Conservation (phyloP, 805 yeast genomes). For the Lachancea waltii region DNA sequence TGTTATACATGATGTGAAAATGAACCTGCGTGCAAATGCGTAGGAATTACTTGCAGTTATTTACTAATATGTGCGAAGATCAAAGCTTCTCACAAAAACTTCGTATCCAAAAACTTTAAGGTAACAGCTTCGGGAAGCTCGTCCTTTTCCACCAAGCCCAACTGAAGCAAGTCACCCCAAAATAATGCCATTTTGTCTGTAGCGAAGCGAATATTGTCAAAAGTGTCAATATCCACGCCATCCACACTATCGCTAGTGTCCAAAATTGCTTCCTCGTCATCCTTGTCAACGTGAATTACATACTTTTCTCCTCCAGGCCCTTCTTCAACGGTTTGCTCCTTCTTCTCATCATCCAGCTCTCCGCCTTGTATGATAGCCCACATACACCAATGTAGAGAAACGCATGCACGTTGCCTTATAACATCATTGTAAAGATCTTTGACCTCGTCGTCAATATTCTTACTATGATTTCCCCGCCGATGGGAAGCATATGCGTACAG, state of each 20-base stretch:
- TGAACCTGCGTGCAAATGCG: too few relatives aligned
- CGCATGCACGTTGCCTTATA: constrained; percentile 73
- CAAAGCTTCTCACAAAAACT: constrained; percentile 1
- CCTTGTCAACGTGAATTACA: constrained; percentile 27
- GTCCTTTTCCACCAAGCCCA: constrained; percentile 43
- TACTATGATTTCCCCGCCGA: constrained; percentile 24
- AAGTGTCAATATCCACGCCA: constrained; percentile 49
- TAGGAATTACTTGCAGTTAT: too few relatives aligned
- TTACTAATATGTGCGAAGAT: neutral
- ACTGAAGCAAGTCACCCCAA: constrained; percentile 64
- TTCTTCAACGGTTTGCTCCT: constrained; percentile 33
- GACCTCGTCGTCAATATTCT: constrained; percentile 39
- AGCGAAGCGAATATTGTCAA: constrained; percentile 72
- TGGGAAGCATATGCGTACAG: constrained; percentile 73
- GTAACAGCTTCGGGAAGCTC: constrained; percentile 9
- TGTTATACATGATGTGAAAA: too few relatives aligned
- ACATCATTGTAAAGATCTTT: constrained; percentile 56
- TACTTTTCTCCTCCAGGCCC: constrained; percentile 55
- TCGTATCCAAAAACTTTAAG: constrained; percentile 5
- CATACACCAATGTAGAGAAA: constrained; percentile 72
- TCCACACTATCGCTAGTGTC: constrained; percentile 24
- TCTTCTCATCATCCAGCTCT: constrained; percentile 16
- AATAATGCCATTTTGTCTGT: constrained; percentile 66
- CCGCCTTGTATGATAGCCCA: constrained; percentile 91
- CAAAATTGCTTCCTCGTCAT: constrained; percentile 25